Evolutionary conservation across 148 eudicot genomes (phyloP).

Genomic region (Amaranthus palmeri): DNA sequence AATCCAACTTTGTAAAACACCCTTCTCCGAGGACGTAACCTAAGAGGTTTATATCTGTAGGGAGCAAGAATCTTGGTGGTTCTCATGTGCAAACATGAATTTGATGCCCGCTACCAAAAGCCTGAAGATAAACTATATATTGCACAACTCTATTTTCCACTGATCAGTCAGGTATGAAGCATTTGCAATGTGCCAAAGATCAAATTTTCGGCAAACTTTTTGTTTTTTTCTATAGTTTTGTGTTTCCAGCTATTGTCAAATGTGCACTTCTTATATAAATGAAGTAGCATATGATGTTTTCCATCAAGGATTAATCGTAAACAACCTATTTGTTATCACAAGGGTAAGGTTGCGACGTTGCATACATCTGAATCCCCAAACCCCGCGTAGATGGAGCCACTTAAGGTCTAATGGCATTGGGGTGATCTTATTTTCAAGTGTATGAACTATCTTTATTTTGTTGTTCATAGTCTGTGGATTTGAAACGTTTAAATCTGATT

Average conservation of each 20-base stretch:
- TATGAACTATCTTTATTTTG: background rate
- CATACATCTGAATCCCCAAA: too few relatives aligned
- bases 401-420: too few relatives aligned
- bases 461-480: background rate
- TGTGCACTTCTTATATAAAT: background rate
- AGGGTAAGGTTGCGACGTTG: too few relatives aligned
- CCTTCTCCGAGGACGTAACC: background rate
- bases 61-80: slow-evolving; percentile 94
- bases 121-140: slow-evolving; percentile 95
- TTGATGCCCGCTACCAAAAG: slow-evolving; percentile 94
- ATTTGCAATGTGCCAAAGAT: background rate
- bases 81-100: slow-evolving; percentile 97
- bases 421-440: background rate
- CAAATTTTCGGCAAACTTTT: background rate
- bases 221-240: background rate
- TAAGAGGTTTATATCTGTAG: slow-evolving; percentile 31
- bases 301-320: too few relatives aligned
- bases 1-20: background rate
- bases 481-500: background rate
- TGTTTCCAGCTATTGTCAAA: background rate
- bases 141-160: slow-evolving; percentile 93
- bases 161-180: slow-evolving; percentile 76
- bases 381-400: too few relatives aligned
- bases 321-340: too few relatives aligned
- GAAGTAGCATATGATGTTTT: too few relatives aligned